These are phyloP conservation scores for Pyrenophora graminea DNA, from an alignment of 2,329 filamentous ascomycete species.

Conservation along the genomic window DNA sequence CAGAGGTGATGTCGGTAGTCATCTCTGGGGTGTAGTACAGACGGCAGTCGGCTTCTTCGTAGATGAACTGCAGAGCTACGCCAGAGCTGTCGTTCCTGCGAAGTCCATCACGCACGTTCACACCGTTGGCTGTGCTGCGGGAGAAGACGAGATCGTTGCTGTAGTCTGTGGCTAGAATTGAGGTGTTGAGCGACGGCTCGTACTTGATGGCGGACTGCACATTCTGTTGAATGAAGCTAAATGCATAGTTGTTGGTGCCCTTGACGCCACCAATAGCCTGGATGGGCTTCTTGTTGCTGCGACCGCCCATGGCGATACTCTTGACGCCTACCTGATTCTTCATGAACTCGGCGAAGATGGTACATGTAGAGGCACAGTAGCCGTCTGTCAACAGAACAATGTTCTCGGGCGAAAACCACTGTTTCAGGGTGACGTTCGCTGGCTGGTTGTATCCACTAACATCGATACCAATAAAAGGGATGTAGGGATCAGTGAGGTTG, in stretches of 20 bases:
- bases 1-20: conserved; percentile 44
- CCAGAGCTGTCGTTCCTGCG: conserved; percentile 36
- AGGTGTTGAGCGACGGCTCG: conserved; percentile 30
- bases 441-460: conserved; percentile 42
- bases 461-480: conserved; percentile 37
- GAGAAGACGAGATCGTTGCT: conserved; percentile 30
- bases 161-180: conserved; percentile 34
- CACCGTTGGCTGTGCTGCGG: conserved; percentile 28
- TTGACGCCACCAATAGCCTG: conserved; percentile 61
- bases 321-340: conserved; percentile 58
- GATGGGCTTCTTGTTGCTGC: conserved; percentile 52
- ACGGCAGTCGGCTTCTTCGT: conserved; percentile 48
- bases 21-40: conserved; percentile 49
- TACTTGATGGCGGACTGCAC: conserved; percentile 28
- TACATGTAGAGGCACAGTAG: conserved; percentile 63
- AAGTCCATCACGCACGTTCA: conserved; percentile 46
- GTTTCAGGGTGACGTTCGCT: conserved; percentile 49
- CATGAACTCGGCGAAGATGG: conserved; percentile 61
- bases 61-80: conserved; percentile 45
- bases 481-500: conserved; percentile 44
- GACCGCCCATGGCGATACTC: conserved; percentile 59
- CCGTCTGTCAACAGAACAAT: conserved; percentile 62
- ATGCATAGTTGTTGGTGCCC: conserved; percentile 50
- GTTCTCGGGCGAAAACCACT: conserved; percentile 59
- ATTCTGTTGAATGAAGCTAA: conserved; percentile 36